These are phyloP conservation scores for Alternaria atra DNA, from an alignment of 2,329 filamentous ascomycete species.

Conservation along the genomic window DNA sequence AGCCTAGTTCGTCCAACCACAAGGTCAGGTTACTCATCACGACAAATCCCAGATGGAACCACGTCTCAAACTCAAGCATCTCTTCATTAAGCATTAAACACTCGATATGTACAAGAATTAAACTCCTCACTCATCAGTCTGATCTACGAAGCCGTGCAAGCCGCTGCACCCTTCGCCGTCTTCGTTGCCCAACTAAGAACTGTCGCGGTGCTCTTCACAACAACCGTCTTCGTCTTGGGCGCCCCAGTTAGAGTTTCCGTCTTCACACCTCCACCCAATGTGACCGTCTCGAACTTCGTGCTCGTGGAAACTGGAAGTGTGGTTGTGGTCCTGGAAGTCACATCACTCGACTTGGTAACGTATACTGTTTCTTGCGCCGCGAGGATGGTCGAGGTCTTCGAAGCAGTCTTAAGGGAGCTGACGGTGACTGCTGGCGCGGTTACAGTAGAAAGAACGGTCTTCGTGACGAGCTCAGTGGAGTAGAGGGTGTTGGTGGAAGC, in stretches of 20 bases:
- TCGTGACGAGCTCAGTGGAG: slow-evolving; percentile 19
- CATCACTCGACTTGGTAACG: slow-evolving; percentile 13
- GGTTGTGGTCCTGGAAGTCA: slow-evolving; percentile 27
- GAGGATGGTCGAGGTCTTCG: slow-evolving; percentile 18
- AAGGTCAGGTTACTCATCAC: not conserved
- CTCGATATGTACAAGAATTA: not conserved
- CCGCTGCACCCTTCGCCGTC: slow-evolving; percentile 25
- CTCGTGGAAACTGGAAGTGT: slow-evolving; percentile 31
- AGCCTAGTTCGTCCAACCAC: not conserved
- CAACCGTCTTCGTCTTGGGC: slow-evolving; percentile 21
- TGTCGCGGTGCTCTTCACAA: slow-evolving; percentile 20
- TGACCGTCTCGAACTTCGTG: slow-evolving; percentile 23
- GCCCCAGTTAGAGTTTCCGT: slow-evolving; percentile 24
- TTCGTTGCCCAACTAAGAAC: slow-evolving; percentile 19
- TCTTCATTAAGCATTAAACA: slow-evolving; percentile 7
- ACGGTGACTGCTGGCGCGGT: slow-evolving; percentile 28
- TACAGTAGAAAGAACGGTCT: slow-evolving; percentile 22
- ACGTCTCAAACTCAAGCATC: not conserved
- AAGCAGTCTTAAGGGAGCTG: slow-evolving; percentile 26
- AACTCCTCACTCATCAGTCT: not conserved
- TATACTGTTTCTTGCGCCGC: slow-evolving; percentile 20
- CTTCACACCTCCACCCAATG: slow-evolving; percentile 15
- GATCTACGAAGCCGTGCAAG: slow-evolving; percentile 12
- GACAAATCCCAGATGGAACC: not conserved
- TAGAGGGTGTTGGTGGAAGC: slow-evolving; percentile 23